Conservation (phyloP, 2,329 filamentous ascomycete species). For the Fusarium sp. region DNA sequence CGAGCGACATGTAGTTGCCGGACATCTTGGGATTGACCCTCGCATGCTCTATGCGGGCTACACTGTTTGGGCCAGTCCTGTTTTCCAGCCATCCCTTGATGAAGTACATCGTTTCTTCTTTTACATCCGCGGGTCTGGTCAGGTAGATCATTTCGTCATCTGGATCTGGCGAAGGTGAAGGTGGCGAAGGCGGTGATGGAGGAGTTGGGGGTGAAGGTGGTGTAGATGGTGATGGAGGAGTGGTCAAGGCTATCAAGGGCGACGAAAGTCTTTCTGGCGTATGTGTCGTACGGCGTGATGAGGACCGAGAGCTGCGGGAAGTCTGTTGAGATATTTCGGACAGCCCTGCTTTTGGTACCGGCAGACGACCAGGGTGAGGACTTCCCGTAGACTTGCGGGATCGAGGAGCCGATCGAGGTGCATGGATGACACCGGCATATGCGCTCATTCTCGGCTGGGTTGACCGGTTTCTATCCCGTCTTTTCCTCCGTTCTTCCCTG, state of each 20-base stretch:
- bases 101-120: too few species aligned
- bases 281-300: not conserved
- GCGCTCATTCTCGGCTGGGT: not conserved
- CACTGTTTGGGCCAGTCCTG: not conserved
- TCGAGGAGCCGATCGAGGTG: not conserved
- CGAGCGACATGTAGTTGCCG: not conserved
- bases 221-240: too few species aligned
- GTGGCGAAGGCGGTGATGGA: too few species aligned
- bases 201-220: too few species aligned
- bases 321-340: not conserved
- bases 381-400: too few species aligned
- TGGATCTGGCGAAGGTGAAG: too few species aligned
- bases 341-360: not conserved
- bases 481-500: not conserved
- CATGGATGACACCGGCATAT: not conserved
- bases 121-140: too few species aligned
- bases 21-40: rapidly evolving
- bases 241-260: rapidly evolving
- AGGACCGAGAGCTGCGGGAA: not conserved
- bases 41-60: not conserved
- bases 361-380: not conserved
- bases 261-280: not conserved
- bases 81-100: not conserved
- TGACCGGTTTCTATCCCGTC: not conserved
- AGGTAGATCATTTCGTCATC: too few species aligned